Percentiles rank a stretch among this genome's conserved stretches.
These are phyloP conservation scores for Punica granatum DNA, from an alignment of 345 rosid species.

Conservation along the genomic window DNA sequence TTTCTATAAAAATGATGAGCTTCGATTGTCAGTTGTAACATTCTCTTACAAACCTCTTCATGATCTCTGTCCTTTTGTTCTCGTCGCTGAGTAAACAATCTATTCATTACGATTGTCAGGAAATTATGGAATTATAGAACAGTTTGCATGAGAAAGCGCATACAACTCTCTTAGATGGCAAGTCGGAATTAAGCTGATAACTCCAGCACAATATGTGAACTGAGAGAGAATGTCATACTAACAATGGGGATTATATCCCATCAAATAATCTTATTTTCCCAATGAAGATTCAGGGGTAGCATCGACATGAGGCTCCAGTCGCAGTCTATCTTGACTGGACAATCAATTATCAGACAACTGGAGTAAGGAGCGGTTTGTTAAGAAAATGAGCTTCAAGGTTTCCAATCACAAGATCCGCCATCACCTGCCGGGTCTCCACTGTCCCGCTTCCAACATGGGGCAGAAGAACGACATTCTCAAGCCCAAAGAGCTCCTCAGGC, in stretches of 20 bases:
- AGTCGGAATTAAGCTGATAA: too few species aligned
- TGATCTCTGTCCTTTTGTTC: too few species aligned
- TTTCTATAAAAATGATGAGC: too few species aligned
- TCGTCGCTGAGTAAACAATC: too few species aligned
- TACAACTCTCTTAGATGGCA: too few species aligned
- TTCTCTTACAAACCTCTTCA: too few species aligned
- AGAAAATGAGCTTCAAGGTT: constrained; percentile 21
- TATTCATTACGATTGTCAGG: too few species aligned
- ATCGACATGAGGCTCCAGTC: not conserved
- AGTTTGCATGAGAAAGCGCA: too few species aligned
- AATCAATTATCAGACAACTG: constrained; percentile 12
- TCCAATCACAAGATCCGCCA: constrained; percentile 23
- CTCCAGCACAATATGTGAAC: too few species aligned
- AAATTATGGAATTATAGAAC: too few species aligned
- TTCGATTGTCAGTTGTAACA: too few species aligned
- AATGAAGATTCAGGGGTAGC: not conserved
- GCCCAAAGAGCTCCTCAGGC: constrained; percentile 31
- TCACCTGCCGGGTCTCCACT: constrained; percentile 15
- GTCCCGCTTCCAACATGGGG: constrained; percentile 39
- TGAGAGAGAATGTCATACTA: not conserved
- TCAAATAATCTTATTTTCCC: not conserved
- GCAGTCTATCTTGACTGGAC: not conserved
- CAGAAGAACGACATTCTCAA: constrained; percentile 34
- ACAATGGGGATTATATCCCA: not conserved
- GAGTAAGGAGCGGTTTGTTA: constrained; percentile 19